A percentile compares a stretch with the other conserved stretches of the same genome.
Conservation (phyloP, 441 rosid genomes). For the Arabidopsis lyrata region DNA sequence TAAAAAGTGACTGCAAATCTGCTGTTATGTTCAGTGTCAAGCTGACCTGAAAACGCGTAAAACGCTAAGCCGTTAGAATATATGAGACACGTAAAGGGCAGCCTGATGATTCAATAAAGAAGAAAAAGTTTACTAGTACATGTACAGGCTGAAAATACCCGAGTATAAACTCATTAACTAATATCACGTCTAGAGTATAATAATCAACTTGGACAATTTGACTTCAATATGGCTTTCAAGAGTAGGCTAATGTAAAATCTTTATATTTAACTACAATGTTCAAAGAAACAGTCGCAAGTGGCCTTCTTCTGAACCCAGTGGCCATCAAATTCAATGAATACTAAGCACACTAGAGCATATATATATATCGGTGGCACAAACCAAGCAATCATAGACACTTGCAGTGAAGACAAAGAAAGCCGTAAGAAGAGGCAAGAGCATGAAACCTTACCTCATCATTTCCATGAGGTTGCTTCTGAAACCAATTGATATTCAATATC, state of each 20-base stretch:
- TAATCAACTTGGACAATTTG: neutral
- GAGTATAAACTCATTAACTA: neutral
- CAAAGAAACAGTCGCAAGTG: slow-evolving; percentile 1
- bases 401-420: too few relatives aligned
- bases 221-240: slow-evolving; percentile 5
- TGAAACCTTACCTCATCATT: slow-evolving; percentile 75
- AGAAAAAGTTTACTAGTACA: too few relatives aligned
- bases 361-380: too few relatives aligned
- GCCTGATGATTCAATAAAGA: too few relatives aligned
- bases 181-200: neutral
- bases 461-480: slow-evolving; percentile 85
- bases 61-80: slow-evolving; percentile 29
- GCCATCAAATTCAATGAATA: neutral
- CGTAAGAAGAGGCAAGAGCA: neutral
- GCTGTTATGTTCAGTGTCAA: slow-evolving; percentile 86
- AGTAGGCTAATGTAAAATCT: slow-evolving; percentile 20
- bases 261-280: neutral
- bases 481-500: slow-evolving; percentile 85
- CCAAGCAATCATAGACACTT: too few relatives aligned
- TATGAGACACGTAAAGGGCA: neutral
- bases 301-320: neutral
- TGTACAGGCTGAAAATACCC: slow-evolving; percentile 6
- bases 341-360: too few relatives aligned
- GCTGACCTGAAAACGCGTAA: slow-evolving; percentile 69
- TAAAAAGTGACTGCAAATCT: slow-evolving; percentile 83